Conservation (phyloP, 306 rosid species). For the Vachellia pachyceras region DNA sequence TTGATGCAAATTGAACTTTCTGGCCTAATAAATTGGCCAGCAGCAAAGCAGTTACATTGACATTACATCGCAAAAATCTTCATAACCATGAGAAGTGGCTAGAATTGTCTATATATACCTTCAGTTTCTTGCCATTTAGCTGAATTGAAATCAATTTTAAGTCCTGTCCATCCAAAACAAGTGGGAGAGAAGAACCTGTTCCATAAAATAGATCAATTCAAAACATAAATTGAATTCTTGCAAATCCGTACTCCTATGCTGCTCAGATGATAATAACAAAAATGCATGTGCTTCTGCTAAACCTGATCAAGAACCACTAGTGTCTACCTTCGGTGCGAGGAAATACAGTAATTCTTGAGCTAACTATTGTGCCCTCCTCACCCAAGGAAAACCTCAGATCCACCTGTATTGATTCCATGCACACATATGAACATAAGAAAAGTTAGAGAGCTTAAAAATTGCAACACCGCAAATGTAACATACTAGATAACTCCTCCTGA, state of each 20-base stretch:
- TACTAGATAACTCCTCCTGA: slow-evolving; percentile 24
- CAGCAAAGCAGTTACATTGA: slow-evolving; percentile 28
- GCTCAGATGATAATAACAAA: slow-evolving; percentile 10
- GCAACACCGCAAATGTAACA: slow-evolving; percentile 37
- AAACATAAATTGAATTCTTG: slow-evolving; percentile 14
- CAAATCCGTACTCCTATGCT: slow-evolving; percentile 18
- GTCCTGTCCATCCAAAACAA: slow-evolving; percentile 83
- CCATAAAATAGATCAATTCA: slow-evolving; percentile 32
- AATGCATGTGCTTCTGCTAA: slow-evolving; percentile 29
- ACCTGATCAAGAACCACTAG: slow-evolving; percentile 20
- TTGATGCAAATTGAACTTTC: slow-evolving; percentile 24
- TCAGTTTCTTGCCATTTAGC: slow-evolving; percentile 68
- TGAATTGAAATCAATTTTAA: slow-evolving; percentile 67
- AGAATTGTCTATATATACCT: slow-evolving; percentile 51
- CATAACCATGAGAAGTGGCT: slow-evolving; percentile 3
- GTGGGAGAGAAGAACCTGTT: slow-evolving; percentile 70
- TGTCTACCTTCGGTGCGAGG: slow-evolving; percentile 77
- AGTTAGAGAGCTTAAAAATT: neutral
- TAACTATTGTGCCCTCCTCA: slow-evolving; percentile 82
- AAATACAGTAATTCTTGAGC: slow-evolving; percentile 76
- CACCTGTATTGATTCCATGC: slow-evolving; percentile 60
- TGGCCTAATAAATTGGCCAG: slow-evolving; percentile 23
- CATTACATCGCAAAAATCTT: slow-evolving; percentile 7
- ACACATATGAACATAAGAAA: slow-evolving; percentile 26
- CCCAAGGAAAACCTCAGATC: slow-evolving; percentile 81